Conservation (phyloP, 257 asterid species). For the Cinchona pubescens region DNA sequence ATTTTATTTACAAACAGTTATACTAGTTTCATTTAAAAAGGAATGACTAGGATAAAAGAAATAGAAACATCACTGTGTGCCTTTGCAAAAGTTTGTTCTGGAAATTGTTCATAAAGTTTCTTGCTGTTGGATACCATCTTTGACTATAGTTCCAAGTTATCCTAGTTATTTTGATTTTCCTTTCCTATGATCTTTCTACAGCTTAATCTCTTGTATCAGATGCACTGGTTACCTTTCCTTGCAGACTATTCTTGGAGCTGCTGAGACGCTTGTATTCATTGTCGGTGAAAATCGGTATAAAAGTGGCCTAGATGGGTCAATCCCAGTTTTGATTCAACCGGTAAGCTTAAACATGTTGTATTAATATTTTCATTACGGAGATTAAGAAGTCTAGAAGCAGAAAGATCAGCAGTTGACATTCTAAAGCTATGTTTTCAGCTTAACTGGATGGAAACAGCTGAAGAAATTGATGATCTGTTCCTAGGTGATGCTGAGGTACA, state of each 20-base stretch:
- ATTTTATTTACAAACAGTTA: conserved; percentile 5
- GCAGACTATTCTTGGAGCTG: conserved; percentile 61
- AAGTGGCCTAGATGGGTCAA: conserved; percentile 56
- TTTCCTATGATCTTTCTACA: not conserved
- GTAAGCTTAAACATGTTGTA: conserved; percentile 40
- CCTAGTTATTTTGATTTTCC: not conserved
- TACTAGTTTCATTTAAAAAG: not conserved
- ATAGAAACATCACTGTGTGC: no score
- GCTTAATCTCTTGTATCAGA: conserved; percentile 30
- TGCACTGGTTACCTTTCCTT: conserved; percentile 41
- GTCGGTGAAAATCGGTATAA: conserved; percentile 46
- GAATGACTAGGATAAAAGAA: not conserved
- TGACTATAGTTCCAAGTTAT: not conserved
- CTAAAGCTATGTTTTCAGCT: conserved; percentile 32
- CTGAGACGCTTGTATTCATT: conserved; percentile 56
- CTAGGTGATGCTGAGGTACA: conserved; percentile 86
- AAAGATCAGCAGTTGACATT: conserved; percentile 9
- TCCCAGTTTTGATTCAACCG: conserved; percentile 60
- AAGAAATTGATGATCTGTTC: conserved; percentile 74
- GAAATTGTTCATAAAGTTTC: not conserved
- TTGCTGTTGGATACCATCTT: not conserved
- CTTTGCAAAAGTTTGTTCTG: not conserved
- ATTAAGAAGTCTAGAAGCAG: not conserved
- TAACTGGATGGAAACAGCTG: conserved; percentile 78
- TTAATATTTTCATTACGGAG: not conserved